Percentiles rank a stretch among this genome's conserved stretches.
These are phyloP conservation scores for Vigna trinervia DNA, from an alignment of 306 rosid species.

Conservation along the genomic window DNA sequence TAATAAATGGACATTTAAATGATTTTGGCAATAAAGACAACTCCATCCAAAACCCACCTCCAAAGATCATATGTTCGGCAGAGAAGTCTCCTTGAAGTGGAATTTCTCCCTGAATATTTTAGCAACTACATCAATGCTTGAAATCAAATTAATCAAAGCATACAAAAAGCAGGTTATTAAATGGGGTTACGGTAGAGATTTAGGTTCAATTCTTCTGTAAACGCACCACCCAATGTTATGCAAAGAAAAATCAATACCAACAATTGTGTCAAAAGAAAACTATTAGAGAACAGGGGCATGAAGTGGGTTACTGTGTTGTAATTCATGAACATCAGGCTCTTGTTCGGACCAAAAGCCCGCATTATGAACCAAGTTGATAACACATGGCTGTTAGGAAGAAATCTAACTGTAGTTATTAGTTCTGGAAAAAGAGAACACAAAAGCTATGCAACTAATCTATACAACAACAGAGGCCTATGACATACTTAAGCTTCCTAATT, in stretches of 20 bases:
- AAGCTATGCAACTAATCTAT: conserved; percentile 12
- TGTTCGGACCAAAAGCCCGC: conserved; percentile 23
- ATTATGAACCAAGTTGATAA: conserved; percentile 20
- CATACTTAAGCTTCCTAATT: not conserved
- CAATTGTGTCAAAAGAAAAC: not conserved
- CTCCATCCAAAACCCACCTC: conserved; percentile 62
- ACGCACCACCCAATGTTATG: not conserved
- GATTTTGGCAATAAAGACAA: conserved; percentile 40
- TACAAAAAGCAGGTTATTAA: conserved; percentile 4
- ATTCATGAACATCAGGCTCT: not conserved
- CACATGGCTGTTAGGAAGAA: not conserved
- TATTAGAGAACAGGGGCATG: not conserved
- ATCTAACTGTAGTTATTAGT: conserved; percentile 11
- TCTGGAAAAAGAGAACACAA: conserved; percentile 19
- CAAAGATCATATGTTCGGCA: conserved; percentile 98
- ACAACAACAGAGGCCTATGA: too few species aligned
- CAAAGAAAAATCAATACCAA: conserved; percentile 7
- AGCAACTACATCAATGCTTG: conserved; percentile 39
- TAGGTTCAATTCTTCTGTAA: not conserved
- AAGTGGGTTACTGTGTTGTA: conserved; percentile 13
- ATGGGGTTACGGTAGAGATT: not conserved
- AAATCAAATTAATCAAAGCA: conserved; percentile 40
- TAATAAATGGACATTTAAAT: conserved; percentile 5
- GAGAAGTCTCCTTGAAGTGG: conserved; percentile 98
- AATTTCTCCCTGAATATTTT: conserved; percentile 81